Base-by-base conservation (phyloP, 179 eudicot species). In the Carnegiea gigantea region DNA sequence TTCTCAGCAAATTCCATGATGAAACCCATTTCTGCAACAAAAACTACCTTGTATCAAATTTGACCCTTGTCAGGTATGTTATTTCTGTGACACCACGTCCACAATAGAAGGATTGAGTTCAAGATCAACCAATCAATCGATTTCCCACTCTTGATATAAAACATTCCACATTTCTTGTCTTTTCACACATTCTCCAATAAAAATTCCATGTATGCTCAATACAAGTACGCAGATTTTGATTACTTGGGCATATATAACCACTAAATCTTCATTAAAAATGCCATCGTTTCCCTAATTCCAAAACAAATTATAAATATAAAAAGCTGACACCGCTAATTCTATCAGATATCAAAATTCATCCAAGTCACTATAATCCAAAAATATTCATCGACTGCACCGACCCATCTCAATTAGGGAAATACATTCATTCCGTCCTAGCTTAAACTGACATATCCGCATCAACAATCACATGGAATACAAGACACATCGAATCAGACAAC, bases 1-100 rank as follows among this genome's bases (percentile, higher is more conserved):
- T 95, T 90, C 90, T 94, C 98, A 2, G 97, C 94, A 77, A 95
- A 95, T 82, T 94, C 99, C 99, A 94, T 93, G 82, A 95, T 89
- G 78, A 95, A 95, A 77, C 93, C 92, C 99, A 94, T 95, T 81
- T 81, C 84, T 83, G 78, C 65, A 80, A 46, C 82, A 51, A 62
- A 67, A 57, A 64, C 23, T 30, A 64, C 23, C 57, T 12, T 12
- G 36, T 49, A 62, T 64, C 65, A 53, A n/a, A 21, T 36, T 21
- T n/a, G 33, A 64, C 12, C 59, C 23, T 3, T 28, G 26, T 33
- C 43, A 51, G 57, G 17, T 51, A 51, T 3, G 18, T 51, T 30
- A 26, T 26, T 13, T 68, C 43, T 30, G 33, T 11, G 18, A 68
- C 43, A 5, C 73, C 24, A 60, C 21, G 65, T 60, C 44, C 0